Conservation (phyloP, 1,139 yeast genomes). For the Yamadazyma atlantica region DNA sequence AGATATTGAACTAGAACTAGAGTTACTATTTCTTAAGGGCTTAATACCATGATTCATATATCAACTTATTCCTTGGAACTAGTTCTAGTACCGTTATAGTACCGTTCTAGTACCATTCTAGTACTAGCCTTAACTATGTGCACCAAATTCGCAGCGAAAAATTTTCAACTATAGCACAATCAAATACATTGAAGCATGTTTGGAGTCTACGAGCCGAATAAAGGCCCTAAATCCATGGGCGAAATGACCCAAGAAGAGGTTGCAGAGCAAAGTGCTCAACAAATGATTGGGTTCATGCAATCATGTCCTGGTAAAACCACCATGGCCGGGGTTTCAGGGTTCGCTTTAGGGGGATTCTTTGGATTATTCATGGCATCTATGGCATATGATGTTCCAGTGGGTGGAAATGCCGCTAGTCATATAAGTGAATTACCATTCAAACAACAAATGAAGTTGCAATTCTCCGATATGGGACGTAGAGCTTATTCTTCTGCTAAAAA, state of each 20-base stretch:
- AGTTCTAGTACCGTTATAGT: too few relatives aligned
- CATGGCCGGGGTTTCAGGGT: slow-evolving; percentile 93
- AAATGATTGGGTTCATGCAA: slow-evolving; percentile 80
- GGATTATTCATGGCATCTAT: slow-evolving; percentile 96
- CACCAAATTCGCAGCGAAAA: neutral
- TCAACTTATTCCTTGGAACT: too few relatives aligned
- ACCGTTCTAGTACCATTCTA: too few relatives aligned
- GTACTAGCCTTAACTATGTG: neutral
- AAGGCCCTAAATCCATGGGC: slow-evolving; percentile 41
- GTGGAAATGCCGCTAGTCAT: slow-evolving; percentile 50
- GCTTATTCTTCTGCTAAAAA: slow-evolving; percentile 87
- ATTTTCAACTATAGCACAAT: neutral
- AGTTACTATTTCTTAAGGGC: too few relatives aligned
- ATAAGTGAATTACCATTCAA: slow-evolving; percentile 84
- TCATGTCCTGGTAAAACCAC: slow-evolving; percentile 95
- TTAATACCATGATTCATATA: too few relatives aligned
- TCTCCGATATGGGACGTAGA: slow-evolving; percentile 87
- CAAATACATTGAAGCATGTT: slow-evolving; percentile 10
- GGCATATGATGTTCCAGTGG: slow-evolving; percentile 82
- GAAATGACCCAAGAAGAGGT: slow-evolving; percentile 92
- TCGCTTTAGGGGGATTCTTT: slow-evolving; percentile 92
- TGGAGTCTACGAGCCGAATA: slow-evolving; percentile 20
- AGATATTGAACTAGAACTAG: too few relatives aligned
- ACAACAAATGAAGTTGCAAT: slow-evolving; percentile 91
- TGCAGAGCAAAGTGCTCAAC: slow-evolving; percentile 87